phyloP scores from a whole-genome alignment of 2,329 filamentous ascomycete species.

The Xenosphaeropsis pyriputrescens region DNA sequence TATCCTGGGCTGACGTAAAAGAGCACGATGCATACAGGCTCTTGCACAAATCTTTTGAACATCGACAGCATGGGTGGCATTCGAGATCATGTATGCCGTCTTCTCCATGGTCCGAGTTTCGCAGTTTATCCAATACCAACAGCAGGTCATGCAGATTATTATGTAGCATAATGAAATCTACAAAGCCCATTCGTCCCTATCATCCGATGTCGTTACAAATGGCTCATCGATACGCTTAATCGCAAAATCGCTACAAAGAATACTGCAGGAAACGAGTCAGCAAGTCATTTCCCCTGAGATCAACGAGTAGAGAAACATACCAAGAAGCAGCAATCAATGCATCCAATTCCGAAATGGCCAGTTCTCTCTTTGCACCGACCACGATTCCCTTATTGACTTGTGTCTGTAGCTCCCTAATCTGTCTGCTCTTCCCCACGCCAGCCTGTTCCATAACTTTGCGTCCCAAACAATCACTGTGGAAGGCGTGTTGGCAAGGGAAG shows the following conservation, averaged over 20 bases:
- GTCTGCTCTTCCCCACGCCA: constrained; percentile 58
- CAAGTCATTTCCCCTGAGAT: constrained; percentile 1
- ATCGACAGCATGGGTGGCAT: too few relatives aligned
- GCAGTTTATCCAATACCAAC: too few relatives aligned
- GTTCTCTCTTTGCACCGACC: constrained; percentile 58
- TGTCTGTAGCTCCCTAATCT: constrained; percentile 74
- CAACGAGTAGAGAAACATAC: constrained; percentile 30
- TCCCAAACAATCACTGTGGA: constrained; percentile 89
- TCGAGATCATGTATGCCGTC: too few relatives aligned
- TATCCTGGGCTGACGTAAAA: too few relatives aligned
- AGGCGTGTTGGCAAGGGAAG: constrained; percentile 95
- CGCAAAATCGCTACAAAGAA: constrained; percentile 86
- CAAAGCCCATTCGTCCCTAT: constrained; percentile 67
- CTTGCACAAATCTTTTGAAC: too few relatives aligned
- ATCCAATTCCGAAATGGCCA: constrained; percentile 78
- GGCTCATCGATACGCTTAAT: constrained; percentile 92
- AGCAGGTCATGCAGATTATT: too few relatives aligned
- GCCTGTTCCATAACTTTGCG: constrained; percentile 72
- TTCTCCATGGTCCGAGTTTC: too few relatives aligned
- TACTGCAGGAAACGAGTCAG: constrained; percentile 34
- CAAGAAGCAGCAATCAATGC: constrained; percentile 82
- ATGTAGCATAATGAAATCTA: constrained; percentile 16
- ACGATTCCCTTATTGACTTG: constrained; percentile 68
- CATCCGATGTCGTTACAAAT: constrained; percentile 63
- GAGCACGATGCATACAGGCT: too few relatives aligned